Evolutionary conservation across 805 yeast species (phyloP).

Genomic region (Candida sithepensis): DNA sequence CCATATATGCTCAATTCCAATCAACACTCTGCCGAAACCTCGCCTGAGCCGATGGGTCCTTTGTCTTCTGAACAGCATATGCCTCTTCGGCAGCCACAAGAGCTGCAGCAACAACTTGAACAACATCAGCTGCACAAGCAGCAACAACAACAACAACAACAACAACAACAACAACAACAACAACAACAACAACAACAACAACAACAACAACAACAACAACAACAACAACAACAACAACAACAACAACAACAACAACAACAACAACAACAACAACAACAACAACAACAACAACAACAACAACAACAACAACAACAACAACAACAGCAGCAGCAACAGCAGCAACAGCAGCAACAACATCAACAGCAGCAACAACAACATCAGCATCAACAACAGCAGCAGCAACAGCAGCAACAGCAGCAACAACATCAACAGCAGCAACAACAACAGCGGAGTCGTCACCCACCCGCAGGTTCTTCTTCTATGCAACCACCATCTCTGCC

Average conservation of each 20-base stretch:
- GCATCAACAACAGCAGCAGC: constrained; percentile 1
- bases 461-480: neutral
- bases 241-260: neutral
- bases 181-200: constrained; percentile 1
- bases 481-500: neutral
- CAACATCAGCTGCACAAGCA: constrained; percentile 2
- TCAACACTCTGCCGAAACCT: constrained; percentile 9
- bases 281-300: neutral
- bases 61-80: neutral
- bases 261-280: neutral
- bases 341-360: constrained; percentile 1
- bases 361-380: constrained; percentile 1
- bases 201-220: constrained; percentile 3
- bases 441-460: neutral
- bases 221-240: neutral
- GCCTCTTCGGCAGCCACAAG: neutral
- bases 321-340: constrained; percentile 1
- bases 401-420: constrained; percentile 1
- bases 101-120: constrained; percentile 2
- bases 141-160: constrained; percentile 1
- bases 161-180: neutral
- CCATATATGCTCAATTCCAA: constrained; percentile 67
- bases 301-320: neutral
- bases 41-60: constrained; percentile 12
- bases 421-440: neutral